phyloP scores from a whole-genome alignment of 2,329 filamentous ascomycete genomes.

The Penicillium sumatraense region DNA sequence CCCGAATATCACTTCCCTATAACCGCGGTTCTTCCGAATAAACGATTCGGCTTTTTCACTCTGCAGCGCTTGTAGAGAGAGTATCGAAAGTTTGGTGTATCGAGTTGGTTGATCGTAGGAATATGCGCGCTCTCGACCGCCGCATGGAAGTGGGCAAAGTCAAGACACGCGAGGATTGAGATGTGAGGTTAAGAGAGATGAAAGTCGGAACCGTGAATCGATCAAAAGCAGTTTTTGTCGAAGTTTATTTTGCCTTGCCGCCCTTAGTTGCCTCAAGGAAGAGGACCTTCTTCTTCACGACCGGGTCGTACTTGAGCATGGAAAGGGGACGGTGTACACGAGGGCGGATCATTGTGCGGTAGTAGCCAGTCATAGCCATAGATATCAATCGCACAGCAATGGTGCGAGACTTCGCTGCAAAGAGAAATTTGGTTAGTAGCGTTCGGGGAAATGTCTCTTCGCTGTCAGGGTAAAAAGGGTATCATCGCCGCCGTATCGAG shows the following conservation, averaged over 20 bases:
- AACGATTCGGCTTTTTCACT: background rate
- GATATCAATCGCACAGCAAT: slow-evolving; percentile 92
- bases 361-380: slow-evolving; percentile 99
- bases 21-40: background rate
- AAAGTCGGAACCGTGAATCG: background rate
- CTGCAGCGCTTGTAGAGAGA: background rate
- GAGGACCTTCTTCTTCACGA: slow-evolving; percentile 93
- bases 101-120: background rate
- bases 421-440: slow-evolving; percentile 14
- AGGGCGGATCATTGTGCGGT: slow-evolving; percentile 85
- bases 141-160: background rate
- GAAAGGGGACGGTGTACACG: slow-evolving; percentile 82
- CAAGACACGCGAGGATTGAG: background rate
- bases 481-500: background rate
- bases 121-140: background rate
- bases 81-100: background rate
- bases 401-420: slow-evolving; percentile 82
- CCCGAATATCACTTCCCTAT: background rate
- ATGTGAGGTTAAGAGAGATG: background rate
- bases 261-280: slow-evolving; percentile 93
- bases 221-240: background rate
- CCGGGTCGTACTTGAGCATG: slow-evolving; percentile 98
- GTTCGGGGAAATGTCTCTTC: background rate
- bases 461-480: slow-evolving; percentile 4
- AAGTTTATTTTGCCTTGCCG: slow-evolving; percentile 54